Evolutionary conservation across 2,329 filamentous ascomycete species (phyloP), one percentile per base, ranked within the genome.

Genomic region (Fusarium sororula): DNA sequence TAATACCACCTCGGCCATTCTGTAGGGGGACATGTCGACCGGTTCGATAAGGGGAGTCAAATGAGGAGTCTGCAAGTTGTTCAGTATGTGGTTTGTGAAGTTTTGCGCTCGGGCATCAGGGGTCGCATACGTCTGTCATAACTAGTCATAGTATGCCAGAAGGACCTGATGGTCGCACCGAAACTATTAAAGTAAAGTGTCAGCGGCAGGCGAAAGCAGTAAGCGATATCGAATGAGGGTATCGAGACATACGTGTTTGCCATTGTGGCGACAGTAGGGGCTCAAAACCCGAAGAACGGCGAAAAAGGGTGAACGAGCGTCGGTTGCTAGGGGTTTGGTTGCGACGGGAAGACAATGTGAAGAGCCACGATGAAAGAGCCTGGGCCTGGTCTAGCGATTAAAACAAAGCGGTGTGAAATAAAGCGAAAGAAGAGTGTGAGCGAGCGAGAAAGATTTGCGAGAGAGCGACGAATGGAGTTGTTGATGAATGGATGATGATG

Each of bases 121-220:
- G 70, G 44, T 57, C 56, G 71, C 90, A 81, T 84, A 92, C 90
- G 90, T 84, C 90, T 85, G 82, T 92, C 90, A 85, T 92, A 87
- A 78, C 90, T 92, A 83, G 90, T 92, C 89, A 92, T 96, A 77
- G 93, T 91, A 88, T 98, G 96, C 96, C 96, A 99, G 86, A 99
- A 96, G 72, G 93, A 93, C 84, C 93, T 93, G 84, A 96, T 93
- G 84, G 92, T 90, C 78, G 89, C 89, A 78, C 90, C 88, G 80
- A 96, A 83, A 79, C 92, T 92, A 76, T 24, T 50, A 13, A 50
- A 67, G 37, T 2, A 10, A 47, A 47, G 38, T 18, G 58, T 80
- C 73, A 79, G 74, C 63, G 56, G 71, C 28, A 39, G 50, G 41
- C 17, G 35, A 32, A 39, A 32, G 48, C 30, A 51, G 32, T 14